These are phyloP conservation scores for Chaetomiaceae sp. DNA, from an alignment of 2,329 filamentous ascomycete genomes.

Conservation along the genomic window DNA sequence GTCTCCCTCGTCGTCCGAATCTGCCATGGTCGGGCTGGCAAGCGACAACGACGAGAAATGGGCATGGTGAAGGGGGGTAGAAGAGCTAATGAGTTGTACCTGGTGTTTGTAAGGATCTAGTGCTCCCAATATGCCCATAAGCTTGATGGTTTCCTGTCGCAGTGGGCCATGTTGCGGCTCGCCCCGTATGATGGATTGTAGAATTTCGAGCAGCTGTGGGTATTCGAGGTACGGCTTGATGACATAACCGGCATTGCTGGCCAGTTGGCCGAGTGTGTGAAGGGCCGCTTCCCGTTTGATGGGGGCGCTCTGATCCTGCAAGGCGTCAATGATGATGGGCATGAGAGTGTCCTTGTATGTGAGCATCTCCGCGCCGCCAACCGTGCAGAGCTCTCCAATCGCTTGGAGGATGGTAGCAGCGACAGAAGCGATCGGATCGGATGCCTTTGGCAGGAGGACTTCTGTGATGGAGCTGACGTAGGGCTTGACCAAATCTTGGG, in stretches of 20 bases:
- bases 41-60: slow-evolving; percentile 14
- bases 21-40: slow-evolving; percentile 16
- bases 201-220: slow-evolving; percentile 83
- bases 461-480: slow-evolving; percentile 97
- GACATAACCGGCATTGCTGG: slow-evolving; percentile 95
- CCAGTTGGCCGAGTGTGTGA: slow-evolving; percentile 83
- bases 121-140: slow-evolving; percentile 92
- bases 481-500: slow-evolving; percentile 86
- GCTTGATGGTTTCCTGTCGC: slow-evolving; percentile 89
- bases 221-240: slow-evolving; percentile 95
- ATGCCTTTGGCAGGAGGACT: slow-evolving; percentile 88
- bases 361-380: slow-evolving; percentile 91
- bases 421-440: slow-evolving; percentile 78
- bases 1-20: slow-evolving; percentile 17
- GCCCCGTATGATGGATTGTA: slow-evolving; percentile 90
- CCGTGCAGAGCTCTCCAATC: slow-evolving; percentile 87
- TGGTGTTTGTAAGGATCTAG: slow-evolving; percentile 95
- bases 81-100: slow-evolving; percentile 35
- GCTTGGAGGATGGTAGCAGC: slow-evolving; percentile 93
- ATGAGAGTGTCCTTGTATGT: slow-evolving; percentile 88
- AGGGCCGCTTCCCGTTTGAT: slow-evolving; percentile 87
- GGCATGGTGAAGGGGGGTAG: slow-evolving; percentile 17
- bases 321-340: slow-evolving; percentile 88
- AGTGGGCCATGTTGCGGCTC: slow-evolving; percentile 79
- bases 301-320: slow-evolving; percentile 90